A percentile compares a stretch with the other conserved stretches of the same genome.
Conservation (phyloP, 257 asterid species). For the Gentiana straminea region DNA sequence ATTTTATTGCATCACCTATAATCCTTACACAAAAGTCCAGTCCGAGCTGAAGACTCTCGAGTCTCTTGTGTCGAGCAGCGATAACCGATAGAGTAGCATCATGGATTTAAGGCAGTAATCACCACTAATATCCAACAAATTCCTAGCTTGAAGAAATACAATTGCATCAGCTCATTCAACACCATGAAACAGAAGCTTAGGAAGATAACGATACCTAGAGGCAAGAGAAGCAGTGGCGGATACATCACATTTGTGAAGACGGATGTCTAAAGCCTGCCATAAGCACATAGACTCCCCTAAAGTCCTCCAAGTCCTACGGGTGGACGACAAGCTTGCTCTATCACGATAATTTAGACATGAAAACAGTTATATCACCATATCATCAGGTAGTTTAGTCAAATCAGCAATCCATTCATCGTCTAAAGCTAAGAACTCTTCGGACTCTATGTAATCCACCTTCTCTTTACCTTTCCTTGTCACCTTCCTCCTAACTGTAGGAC, state of each 20-base stretch:
- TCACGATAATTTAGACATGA: slow-evolving; percentile 65
- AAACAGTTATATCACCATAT: slow-evolving; percentile 56
- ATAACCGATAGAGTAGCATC: slow-evolving; percentile 62
- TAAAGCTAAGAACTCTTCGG: slow-evolving; percentile 24
- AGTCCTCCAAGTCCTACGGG: slow-evolving; percentile 59
- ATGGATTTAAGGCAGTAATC: slow-evolving; percentile 58
- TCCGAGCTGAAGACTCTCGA: slow-evolving; percentile 74
- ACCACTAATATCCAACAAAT: slow-evolving; percentile 50
- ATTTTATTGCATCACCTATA: slow-evolving; percentile 64
- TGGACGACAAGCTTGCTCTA: slow-evolving; percentile 71
- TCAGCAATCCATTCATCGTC: slow-evolving; percentile 39
- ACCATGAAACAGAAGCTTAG: slow-evolving; percentile 64
- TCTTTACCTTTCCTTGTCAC: slow-evolving; percentile 42
- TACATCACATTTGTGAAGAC: slow-evolving; percentile 57
- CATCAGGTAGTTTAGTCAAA: slow-evolving; percentile 72
- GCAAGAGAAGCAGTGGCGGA: slow-evolving; percentile 49
- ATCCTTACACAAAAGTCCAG: slow-evolving; percentile 74
- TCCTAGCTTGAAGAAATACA: slow-evolving; percentile 47
- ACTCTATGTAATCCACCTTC: slow-evolving; percentile 34
- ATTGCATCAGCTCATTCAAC: slow-evolving; percentile 69
- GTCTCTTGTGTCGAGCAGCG: slow-evolving; percentile 65
- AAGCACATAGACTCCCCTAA: slow-evolving; percentile 55
- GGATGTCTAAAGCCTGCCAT: slow-evolving; percentile 59
- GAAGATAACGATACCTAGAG: slow-evolving; percentile 45
- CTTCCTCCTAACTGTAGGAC: slow-evolving; percentile 55